Evolutionary conservation across 2,329 filamentous ascomycete species (phyloP).

Genomic region (Xylaria multiplex): DNA sequence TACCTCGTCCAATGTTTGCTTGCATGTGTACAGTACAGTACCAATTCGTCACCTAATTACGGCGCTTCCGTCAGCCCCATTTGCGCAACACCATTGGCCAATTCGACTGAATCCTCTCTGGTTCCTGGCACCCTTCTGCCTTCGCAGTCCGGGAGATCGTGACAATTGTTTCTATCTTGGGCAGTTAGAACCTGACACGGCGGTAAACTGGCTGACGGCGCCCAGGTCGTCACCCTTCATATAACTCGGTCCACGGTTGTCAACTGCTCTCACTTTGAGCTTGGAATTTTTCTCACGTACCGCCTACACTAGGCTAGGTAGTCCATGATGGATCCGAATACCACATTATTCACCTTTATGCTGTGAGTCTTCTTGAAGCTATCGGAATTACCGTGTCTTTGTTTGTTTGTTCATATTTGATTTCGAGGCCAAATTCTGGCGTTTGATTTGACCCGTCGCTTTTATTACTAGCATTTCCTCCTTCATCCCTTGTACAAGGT

Average conservation of each 20-base stretch:
- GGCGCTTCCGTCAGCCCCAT: conserved; percentile 43
- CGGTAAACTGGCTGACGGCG: conserved; percentile 26
- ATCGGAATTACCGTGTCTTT: conserved; percentile 34
- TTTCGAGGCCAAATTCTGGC: not conserved
- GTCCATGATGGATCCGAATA: conserved; percentile 65
- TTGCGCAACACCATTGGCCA: conserved; percentile 40
- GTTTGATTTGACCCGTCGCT: conserved; percentile 1
- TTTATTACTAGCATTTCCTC: conserved; percentile 16
- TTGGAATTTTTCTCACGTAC: not conserved
- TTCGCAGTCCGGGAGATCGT: conserved; percentile 22
- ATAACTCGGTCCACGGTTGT: conserved; percentile 13
- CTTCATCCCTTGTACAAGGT: conserved; percentile 33
- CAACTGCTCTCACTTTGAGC: not conserved
- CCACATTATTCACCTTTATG: conserved; percentile 75
- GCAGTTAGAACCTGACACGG: conserved; percentile 26
- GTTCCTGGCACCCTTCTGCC: conserved; percentile 24
- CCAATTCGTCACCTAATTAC: conserved; percentile 33
- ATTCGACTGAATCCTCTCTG: conserved; percentile 14
- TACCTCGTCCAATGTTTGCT: conserved; percentile 7
- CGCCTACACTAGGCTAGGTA: too few relatives aligned
- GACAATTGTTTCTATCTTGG: conserved; percentile 31
- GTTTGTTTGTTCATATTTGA: conserved; percentile 21
- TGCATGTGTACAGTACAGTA: conserved; percentile 12
- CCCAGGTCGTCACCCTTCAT: conserved; percentile 20
- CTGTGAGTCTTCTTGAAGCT: conserved; percentile 62